Base-by-base conservation (phyloP, 129 eudicot genomes). In the Heracleum sosnowskyi region DNA sequence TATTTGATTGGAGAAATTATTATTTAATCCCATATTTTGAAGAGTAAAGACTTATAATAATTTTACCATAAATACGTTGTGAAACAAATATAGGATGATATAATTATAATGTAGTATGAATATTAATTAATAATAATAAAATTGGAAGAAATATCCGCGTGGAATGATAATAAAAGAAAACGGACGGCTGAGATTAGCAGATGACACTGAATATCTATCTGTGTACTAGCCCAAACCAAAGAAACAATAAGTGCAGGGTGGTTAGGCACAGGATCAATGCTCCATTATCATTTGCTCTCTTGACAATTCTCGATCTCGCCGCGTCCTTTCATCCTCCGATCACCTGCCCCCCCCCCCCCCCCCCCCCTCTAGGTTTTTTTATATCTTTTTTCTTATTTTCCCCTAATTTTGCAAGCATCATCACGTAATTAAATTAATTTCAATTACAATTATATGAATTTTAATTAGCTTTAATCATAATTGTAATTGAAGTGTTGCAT, bases 341-440 rank as follows among this genome's bases (percentile, higher is more conserved):
- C 70, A 26, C 33, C 68, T 7, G 26, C 68, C 13, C n/a, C n/a
- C n/a, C n/a, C n/a, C n/a, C n/a, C n/a, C n/a, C n/a, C n/a, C n/a
- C n/a, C n/a, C n/a, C n/a, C n/a, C 1, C 47, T 24, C 68, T 5
- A 49, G 60, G 60, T 57, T 7, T 55, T 28, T 63, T 0, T 63
- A 4, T 55, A 1, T 22, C 0, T 63, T 10, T 63, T 3, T 57
- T 26, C 12, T 7, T 57, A 0, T n/a, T 7, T 40, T 26, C 20
- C 36, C 69, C 36, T 73, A 73, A 41, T 24, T 73, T 20, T 11
- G 75, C 75, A 17, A 37, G 75, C 45, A 70, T 70, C 45, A 70
- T 70, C 46, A 18, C 11, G 6, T 70, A 2, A 37, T 36, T 70
- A 22, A 37, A 70, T 36, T 15, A n/a, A n/a, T n/a, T n/a, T n/a